phyloP scores from a whole-genome alignment of 345 rosid species.

The Linum trigynum region DNA sequence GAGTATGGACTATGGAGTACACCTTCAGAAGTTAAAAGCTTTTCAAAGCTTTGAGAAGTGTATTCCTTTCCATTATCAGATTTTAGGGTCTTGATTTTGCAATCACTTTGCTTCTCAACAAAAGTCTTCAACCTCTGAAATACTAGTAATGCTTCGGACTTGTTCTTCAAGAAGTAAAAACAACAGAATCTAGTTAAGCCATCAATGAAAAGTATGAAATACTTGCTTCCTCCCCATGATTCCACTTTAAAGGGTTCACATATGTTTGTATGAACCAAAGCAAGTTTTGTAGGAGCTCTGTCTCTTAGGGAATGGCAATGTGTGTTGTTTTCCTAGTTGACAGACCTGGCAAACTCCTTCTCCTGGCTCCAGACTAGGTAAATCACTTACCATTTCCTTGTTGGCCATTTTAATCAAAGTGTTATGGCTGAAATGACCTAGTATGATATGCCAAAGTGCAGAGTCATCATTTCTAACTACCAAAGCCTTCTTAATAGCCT shows the following conservation, averaged over 20 bases:
- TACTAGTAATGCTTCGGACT: neutral
- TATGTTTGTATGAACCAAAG: conserved; percentile 1
- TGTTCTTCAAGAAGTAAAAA: neutral
- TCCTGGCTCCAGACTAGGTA: neutral
- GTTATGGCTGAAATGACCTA: conserved; percentile 1
- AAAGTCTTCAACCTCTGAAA: neutral
- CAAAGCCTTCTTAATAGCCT: neutral
- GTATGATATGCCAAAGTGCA: neutral
- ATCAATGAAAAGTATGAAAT: conserved; percentile 10
- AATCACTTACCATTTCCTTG: neutral
- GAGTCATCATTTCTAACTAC: neutral
- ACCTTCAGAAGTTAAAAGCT: neutral
- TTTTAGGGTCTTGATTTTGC: neutral
- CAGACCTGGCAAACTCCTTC: neutral
- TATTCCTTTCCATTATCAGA: conserved; percentile 9
- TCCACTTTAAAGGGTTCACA: neutral
- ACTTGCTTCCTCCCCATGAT: neutral
- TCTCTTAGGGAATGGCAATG: neutral
- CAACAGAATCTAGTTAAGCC: neutral
- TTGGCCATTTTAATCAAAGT: neutral
- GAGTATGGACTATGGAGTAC: too few species aligned
- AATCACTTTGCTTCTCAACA: conserved; percentile 4
- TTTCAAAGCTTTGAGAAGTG: neutral
- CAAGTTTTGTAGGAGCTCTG: neutral
- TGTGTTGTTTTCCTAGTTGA: neutral